Evolutionary conservation across 192 early-diverging fungal genomes (phyloP).

Genomic region (Allomyces macrogynus): DNA sequence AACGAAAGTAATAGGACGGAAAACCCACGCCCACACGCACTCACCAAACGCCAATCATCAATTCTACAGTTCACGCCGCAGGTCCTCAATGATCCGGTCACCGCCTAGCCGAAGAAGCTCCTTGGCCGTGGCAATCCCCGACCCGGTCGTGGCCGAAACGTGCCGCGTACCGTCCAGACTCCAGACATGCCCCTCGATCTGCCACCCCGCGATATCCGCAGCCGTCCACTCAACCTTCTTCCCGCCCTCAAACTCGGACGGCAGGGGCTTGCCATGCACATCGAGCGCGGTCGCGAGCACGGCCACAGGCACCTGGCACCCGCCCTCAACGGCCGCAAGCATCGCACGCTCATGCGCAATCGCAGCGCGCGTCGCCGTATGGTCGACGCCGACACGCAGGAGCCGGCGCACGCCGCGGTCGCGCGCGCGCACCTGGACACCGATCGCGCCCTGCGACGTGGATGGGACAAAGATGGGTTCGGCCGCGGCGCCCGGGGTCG

Average conservation of each 20-base stretch:
- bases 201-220: not conserved
- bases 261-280: not conserved
- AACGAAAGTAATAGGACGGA: too few relatives aligned
- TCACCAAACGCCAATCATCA: too few relatives aligned
- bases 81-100: not conserved
- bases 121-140: not conserved
- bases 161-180: not conserved
- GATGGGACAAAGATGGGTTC: not conserved
- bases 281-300: slow-evolving; percentile 27
- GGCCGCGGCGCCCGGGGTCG: not conserved
- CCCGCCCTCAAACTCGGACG: not conserved
- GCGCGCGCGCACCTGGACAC: slow-evolving; percentile 51
- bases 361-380: slow-evolving; percentile 51
- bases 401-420: slow-evolving; percentile 33
- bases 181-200: not conserved
- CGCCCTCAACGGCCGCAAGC: slow-evolving; percentile 54
- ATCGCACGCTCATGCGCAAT: not conserved
- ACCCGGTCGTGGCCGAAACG: not conserved
- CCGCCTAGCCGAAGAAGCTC: not conserved
- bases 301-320: slow-evolving; percentile 87
- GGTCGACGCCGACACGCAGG: slow-evolving; percentile 56
- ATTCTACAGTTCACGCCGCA: not conserved
- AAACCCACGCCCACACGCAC: too few relatives aligned
- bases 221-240: not conserved
- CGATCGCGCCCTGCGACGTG: slow-evolving; percentile 55